Evolutionary conservation across 2,329 filamentous ascomycete species (phyloP).

Genomic region (Apiospora pterosperma): DNA sequence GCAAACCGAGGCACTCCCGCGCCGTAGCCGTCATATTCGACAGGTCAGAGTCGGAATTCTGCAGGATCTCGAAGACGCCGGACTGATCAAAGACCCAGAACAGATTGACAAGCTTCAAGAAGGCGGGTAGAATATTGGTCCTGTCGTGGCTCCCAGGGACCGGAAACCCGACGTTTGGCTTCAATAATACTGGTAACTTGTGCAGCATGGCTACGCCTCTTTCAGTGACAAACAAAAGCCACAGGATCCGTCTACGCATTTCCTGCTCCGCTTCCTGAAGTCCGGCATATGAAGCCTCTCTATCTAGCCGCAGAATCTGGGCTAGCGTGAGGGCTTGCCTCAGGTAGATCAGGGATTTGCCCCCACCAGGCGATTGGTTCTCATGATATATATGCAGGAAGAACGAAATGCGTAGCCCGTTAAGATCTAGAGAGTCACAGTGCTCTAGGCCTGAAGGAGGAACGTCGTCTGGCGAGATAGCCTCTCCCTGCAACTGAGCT

Average conservation of each 20-base stretch:
- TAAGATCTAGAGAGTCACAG: conserved; percentile 27
- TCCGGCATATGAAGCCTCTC: conserved; percentile 35
- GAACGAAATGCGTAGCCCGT: conserved; percentile 43
- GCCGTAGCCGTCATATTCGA: conserved; percentile 26
- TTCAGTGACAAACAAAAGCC: conserved; percentile 48
- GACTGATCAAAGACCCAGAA: conserved; percentile 50
- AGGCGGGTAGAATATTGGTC: conserved; percentile 43
- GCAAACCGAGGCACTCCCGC: conserved; percentile 28
- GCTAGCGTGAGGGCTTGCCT: conserved; percentile 50
- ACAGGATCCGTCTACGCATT: conserved; percentile 41
- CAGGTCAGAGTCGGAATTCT: conserved; percentile 30
- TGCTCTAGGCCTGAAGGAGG: conserved; percentile 8
- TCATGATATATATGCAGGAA: conserved; percentile 51
- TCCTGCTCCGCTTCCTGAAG: conserved; percentile 37
- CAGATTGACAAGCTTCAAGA: conserved; percentile 44
- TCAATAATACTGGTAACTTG: conserved; percentile 43
- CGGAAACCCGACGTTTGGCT: conserved; percentile 34
- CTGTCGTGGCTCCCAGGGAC: conserved; percentile 35
- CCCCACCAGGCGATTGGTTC: conserved; percentile 42
- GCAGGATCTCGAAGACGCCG: conserved; percentile 43
- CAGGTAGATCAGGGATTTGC: conserved; percentile 43
- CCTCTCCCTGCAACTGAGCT: conserved; percentile 42
- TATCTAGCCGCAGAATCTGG: conserved; percentile 45
- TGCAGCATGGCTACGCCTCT: conserved; percentile 48
- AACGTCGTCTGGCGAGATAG: conserved; percentile 15